Percentiles rank a stretch among this genome's conserved stretches.
phyloP scores from a whole-genome alignment of 768 basidiomycete genomes.

The Neoboletus magnificus region DNA sequence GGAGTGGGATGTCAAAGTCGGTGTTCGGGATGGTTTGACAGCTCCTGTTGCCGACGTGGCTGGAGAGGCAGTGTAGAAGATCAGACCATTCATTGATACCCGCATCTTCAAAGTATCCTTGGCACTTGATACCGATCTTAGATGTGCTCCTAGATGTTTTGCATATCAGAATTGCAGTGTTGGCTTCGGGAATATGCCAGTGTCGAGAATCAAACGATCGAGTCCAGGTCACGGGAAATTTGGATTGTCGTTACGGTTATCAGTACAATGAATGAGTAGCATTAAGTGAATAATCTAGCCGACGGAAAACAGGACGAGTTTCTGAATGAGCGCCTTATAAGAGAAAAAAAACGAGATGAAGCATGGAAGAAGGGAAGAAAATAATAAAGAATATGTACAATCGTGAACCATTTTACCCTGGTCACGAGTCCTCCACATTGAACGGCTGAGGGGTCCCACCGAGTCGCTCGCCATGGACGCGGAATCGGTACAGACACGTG shows the following conservation, averaged over 20 bases:
- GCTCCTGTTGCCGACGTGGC: not conserved
- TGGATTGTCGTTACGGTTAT: conserved; percentile 24
- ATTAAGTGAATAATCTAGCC: conserved; percentile 26
- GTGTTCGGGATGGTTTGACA: conserved; percentile 16
- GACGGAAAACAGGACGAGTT: not conserved
- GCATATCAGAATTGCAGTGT: not conserved
- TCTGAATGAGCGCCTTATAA: conserved; percentile 7
- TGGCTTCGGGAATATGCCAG: not conserved
- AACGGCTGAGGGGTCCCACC: conserved; percentile 40
- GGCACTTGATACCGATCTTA: not conserved
- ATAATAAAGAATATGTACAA: conserved; percentile 12
- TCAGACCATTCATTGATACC: not conserved
- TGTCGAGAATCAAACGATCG: not conserved
- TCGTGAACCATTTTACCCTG: not conserved
- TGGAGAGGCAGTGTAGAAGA: conserved; percentile 10
- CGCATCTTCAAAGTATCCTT: not conserved
- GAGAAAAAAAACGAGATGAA: not conserved
- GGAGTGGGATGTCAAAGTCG: conserved; percentile 74
- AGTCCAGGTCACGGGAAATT: not conserved
- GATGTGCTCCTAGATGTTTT: not conserved
- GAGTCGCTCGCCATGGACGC: conserved; percentile 67
- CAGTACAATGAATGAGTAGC: conserved; percentile 19
- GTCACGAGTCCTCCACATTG: conserved; percentile 23
- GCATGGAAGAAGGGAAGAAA: not conserved
- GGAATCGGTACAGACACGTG: conserved; percentile 87